Conservation (phyloP, 2,329 filamentous ascomycete species). For the Phialophora chinensis region DNA sequence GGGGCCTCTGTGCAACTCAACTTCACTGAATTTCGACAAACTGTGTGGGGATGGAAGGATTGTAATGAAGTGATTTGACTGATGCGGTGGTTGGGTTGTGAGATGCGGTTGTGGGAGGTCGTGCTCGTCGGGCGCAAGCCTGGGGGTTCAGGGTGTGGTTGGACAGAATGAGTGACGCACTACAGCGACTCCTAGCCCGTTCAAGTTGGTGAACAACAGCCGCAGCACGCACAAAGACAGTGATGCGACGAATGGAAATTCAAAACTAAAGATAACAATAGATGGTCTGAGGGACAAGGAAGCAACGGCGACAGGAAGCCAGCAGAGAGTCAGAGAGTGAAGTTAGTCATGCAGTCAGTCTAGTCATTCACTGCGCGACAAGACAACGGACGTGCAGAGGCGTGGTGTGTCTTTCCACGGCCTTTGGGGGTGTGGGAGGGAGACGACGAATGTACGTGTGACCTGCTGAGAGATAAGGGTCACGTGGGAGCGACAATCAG, state of each 20-base stretch:
- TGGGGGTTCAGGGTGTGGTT: constrained; percentile 11
- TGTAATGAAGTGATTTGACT: constrained; percentile 12
- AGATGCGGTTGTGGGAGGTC: constrained; percentile 16
- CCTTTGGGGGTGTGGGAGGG: constrained; percentile 1
- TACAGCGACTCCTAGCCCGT: constrained; percentile 10
- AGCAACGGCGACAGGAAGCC: not conserved
- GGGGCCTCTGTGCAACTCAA: constrained; percentile 23
- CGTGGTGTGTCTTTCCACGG: constrained; percentile 6
- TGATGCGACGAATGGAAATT: constrained; percentile 10
- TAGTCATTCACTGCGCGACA: constrained; percentile 4
- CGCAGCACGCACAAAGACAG: constrained; percentile 10
- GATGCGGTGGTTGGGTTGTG: constrained; percentile 17
- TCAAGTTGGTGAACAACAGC: constrained; percentile 2
- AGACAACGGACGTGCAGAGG: constrained; percentile 1
- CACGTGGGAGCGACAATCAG: not conserved
- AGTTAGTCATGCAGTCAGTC: constrained; percentile 20
- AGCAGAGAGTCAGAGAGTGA: not conserved
- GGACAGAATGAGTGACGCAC: constrained; percentile 18
- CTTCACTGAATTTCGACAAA: constrained; percentile 21
- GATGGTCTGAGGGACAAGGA: not conserved
- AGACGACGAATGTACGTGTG: not conserved
- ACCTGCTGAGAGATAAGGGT: not conserved
- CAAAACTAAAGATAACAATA: constrained; percentile 8
- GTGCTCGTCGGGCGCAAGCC: constrained; percentile 16
- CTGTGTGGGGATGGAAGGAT: constrained; percentile 11